Percentiles rank a stretch among this genome's conserved stretches.
Conservation (phyloP, 768 basidiomycete species). For the Mrakia frigida region DNA sequence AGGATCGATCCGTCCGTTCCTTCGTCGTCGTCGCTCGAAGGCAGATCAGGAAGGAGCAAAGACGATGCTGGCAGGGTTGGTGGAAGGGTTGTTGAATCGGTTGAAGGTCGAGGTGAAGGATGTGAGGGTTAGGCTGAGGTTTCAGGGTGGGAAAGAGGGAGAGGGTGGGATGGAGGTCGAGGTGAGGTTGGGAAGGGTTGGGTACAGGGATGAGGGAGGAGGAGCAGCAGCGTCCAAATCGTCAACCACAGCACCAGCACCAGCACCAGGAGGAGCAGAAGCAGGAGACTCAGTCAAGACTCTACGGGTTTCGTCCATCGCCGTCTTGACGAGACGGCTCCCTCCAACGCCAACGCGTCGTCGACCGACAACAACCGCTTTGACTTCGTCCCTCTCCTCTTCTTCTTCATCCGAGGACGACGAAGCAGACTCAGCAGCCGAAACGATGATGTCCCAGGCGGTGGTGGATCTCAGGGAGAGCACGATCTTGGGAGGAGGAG, state of each 20-base stretch:
- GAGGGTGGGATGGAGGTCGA: conserved; percentile 14
- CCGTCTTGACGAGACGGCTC: conserved; percentile 3
- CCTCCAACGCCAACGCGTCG: conserved; percentile 33
- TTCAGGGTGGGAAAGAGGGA: too few relatives aligned
- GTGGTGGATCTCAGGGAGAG: conserved; percentile 43
- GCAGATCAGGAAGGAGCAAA: conserved; percentile 31
- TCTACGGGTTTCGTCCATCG: conserved; percentile 50
- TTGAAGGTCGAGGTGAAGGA: conserved; percentile 40
- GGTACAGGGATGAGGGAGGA: conserved; percentile 9
- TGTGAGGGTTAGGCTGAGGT: conserved; percentile 37
- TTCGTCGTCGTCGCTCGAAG: too few relatives aligned
- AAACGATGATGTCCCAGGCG: conserved; percentile 45
- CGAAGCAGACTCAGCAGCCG: conserved; percentile 36
- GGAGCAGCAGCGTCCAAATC: neutral
- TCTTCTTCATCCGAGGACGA: conserved; percentile 32
- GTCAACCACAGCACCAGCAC: neutral
- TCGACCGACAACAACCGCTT: neutral
- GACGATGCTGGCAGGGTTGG: conserved; percentile 43
- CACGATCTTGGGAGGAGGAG: neutral
- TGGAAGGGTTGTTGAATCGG: conserved; percentile 44
- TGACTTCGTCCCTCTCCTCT: conserved; percentile 17
- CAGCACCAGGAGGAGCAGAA: too few relatives aligned
- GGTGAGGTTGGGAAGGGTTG: conserved; percentile 18
- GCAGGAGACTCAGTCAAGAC: conserved; percentile 13
- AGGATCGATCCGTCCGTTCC: conserved; percentile 36